These are phyloP conservation scores for Cymodocea nodosa DNA, from an alignment of 116 monocot genomes.

Conservation along the genomic window DNA sequence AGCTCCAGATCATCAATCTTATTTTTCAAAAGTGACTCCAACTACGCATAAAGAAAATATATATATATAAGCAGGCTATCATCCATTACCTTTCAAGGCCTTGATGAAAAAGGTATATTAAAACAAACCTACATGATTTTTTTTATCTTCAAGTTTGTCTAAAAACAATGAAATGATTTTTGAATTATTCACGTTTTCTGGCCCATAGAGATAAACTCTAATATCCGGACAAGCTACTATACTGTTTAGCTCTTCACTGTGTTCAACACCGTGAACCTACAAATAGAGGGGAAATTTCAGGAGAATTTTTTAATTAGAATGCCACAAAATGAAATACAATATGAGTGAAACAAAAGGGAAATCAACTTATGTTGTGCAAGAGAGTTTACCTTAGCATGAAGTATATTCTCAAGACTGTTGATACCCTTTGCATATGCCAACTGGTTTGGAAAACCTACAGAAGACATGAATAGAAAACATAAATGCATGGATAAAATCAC, in stretches of 20 bases:
- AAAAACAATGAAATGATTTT: constrained; percentile 13
- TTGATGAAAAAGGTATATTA: background rate
- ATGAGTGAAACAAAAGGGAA: constrained; percentile 3
- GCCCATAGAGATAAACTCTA: constrained; percentile 59
- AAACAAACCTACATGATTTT: constrained; percentile 27
- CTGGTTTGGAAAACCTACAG: constrained; percentile 47
- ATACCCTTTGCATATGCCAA: constrained; percentile 64
- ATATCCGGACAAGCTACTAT: constrained; percentile 59
- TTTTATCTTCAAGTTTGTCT: constrained; percentile 45
- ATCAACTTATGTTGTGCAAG: background rate
- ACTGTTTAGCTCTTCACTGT: constrained; percentile 51
- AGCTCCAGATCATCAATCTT: constrained; percentile 32
- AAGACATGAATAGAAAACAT: background rate
- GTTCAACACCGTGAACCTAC: constrained; percentile 61
- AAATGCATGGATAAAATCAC: background rate
- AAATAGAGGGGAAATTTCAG: constrained; percentile 4
- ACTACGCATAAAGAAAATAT: constrained; percentile 25
- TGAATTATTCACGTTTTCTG: constrained; percentile 17
- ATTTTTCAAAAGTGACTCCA: constrained; percentile 19
- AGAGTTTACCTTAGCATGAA: constrained; percentile 63
- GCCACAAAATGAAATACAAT: background rate
- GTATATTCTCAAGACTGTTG: constrained; percentile 85
- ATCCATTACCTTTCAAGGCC: background rate
- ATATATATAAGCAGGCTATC: background rate
- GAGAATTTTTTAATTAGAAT: background rate